A percentile compares a stretch with the other conserved stretches of the same genome.
Evolutionary conservation across 345 rosid species (phyloP).

Genomic region (Arabidopsis thaliana): DNA sequence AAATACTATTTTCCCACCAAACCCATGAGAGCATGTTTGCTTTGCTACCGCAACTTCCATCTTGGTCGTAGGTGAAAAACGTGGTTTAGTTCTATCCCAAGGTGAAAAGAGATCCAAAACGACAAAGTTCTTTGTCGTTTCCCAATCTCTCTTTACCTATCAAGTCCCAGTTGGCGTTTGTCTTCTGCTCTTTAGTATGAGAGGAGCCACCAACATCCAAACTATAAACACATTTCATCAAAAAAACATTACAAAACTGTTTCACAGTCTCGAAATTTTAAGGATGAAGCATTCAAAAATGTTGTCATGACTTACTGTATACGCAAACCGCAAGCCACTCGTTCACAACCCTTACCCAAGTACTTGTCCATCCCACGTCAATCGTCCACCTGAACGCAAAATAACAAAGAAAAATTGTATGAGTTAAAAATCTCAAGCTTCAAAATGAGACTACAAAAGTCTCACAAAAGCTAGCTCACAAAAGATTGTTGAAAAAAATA

Average conservation of each 20-base stretch:
- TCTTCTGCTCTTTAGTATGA: slow-evolving; percentile 61
- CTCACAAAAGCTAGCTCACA: not conserved
- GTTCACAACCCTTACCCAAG: slow-evolving; percentile 91
- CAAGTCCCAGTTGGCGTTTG: slow-evolving; percentile 48
- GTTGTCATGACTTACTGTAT: slow-evolving; percentile 60
- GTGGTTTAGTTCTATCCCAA: slow-evolving; percentile 21
- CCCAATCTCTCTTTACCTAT: slow-evolving; percentile 22
- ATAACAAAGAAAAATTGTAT: not conserved
- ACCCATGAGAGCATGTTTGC: slow-evolving; percentile 24
- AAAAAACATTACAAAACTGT: slow-evolving; percentile 28
- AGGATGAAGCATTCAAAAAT: slow-evolving; percentile 28
- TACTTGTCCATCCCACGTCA: slow-evolving; percentile 98
- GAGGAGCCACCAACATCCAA: slow-evolving; percentile 90
- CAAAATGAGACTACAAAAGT: slow-evolving; percentile 6
- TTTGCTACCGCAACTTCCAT: not conserved
- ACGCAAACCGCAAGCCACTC: slow-evolving; percentile 97
- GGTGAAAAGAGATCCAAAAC: slow-evolving; percentile 8
- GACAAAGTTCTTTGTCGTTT: slow-evolving; percentile 14
- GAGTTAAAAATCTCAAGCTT: slow-evolving; percentile 17
- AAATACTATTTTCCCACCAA: slow-evolving; percentile 24
- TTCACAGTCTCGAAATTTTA: not conserved
- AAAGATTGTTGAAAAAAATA: slow-evolving; percentile 2
- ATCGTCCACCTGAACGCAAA: slow-evolving; percentile 78
- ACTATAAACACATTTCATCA: slow-evolving; percentile 54
- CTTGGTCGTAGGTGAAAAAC: slow-evolving; percentile 9